Base-by-base conservation (phyloP, 306 rosid species). In the Dryas drummondii region DNA sequence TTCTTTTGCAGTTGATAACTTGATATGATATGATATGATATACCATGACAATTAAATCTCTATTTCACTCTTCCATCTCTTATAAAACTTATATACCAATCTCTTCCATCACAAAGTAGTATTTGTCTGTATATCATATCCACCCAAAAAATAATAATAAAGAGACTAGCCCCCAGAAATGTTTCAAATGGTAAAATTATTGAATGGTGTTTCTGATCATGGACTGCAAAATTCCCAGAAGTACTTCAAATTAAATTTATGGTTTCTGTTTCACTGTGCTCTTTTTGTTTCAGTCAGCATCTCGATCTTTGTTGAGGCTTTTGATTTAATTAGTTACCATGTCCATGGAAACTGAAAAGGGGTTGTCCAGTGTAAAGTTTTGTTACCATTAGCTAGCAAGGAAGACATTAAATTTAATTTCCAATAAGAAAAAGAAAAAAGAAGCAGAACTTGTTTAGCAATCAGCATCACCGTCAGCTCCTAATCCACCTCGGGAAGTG, bases 401-500 rank as follows among this genome's bases (percentile, higher is more conserved):
- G 67, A 60, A 78, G 46, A 44, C 53, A 50, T 57, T 54, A 11
- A 55, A 60, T 32, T 11, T 8, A 50, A 19, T 56, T 12, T 11
- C 44, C 76, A 22, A 46, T 17, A 12, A 68, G 9, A 60, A 3
- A 12, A 8, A 49, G 26, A 60, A 17, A 44, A 60, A 59, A 58
- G 47, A 47, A 22, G 47, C 70, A n/a, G 70, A 44, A 72, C 57
- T 47, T 72, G 68, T 9, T 59, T 44, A 53, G 79, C 56, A 61
- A 58, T 32, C 40, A 54, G 27, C 55, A 78, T 69, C 80, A 80
- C 86, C 73, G 83, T 83, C 79, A 79, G 71, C 83, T 78, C 77
- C 70, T 82, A 80, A 87, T 82, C 83, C 78, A 65, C 75, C 72
- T 87, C 78, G 87, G 73, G 66, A 67, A 74, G 80, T 76, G 92